Conservation (phyloP, 306 rosid genomes). For the Leucaena leucocephala region DNA sequence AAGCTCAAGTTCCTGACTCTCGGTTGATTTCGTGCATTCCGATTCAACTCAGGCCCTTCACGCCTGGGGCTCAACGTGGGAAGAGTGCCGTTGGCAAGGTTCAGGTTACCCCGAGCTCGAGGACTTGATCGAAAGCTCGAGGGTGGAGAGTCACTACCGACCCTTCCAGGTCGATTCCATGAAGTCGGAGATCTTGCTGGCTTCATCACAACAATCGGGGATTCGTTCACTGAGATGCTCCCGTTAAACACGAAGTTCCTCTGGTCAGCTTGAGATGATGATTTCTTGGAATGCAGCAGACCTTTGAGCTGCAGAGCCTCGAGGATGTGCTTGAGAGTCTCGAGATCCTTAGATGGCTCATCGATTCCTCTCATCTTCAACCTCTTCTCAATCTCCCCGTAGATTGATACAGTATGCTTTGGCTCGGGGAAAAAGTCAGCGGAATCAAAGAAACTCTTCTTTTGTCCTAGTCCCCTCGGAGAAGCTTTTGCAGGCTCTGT, state of each 20-base stretch:
- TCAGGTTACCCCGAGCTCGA: constrained; percentile 41
- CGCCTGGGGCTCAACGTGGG: constrained; percentile 47
- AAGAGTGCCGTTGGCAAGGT: constrained; percentile 25
- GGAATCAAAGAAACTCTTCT: constrained; percentile 84
- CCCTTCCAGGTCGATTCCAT: constrained; percentile 40
- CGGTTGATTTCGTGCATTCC: constrained; percentile 42
- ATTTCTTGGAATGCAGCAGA: constrained; percentile 70
- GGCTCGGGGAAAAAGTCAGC: constrained; percentile 86
- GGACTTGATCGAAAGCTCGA: constrained; percentile 52
- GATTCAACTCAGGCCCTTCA: constrained; percentile 44
- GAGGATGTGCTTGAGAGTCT: constrained; percentile 73
- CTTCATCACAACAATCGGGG: constrained; percentile 72
- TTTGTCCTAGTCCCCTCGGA: constrained; percentile 55
- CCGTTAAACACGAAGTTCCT: constrained; percentile 49
- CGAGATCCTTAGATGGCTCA: constrained; percentile 72
- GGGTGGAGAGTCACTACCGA: constrained; percentile 56
- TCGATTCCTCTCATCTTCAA: constrained; percentile 77
- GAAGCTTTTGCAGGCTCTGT: constrained; percentile 38
- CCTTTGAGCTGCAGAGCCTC: constrained; percentile 94
- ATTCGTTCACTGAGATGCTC: constrained; percentile 34
- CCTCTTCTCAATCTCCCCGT: constrained; percentile 72
- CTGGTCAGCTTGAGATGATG: constrained; percentile 36
- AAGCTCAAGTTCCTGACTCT: constrained; percentile 46
- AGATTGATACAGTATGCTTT: constrained; percentile 58
- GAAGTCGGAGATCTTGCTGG: constrained; percentile 50